Evolutionary conservation across 2,329 filamentous ascomycete species (phyloP).

Genomic region (Dendryphion nanum): DNA sequence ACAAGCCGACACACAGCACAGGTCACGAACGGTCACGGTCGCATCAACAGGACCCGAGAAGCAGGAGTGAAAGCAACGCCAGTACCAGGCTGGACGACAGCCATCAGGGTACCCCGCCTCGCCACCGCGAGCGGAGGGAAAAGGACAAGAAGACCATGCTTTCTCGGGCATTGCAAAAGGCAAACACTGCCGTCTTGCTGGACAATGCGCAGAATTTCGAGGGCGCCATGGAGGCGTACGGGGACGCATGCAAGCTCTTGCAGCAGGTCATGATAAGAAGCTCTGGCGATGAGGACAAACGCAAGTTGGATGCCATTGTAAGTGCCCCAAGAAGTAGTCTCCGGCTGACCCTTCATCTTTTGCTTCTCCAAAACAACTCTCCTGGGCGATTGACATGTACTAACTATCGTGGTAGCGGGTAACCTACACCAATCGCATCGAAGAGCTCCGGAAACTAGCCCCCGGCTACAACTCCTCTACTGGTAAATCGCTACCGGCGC

Average conservation of each 20-base stretch:
- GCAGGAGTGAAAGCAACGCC: conserved; percentile 30
- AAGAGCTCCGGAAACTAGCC: conserved; percentile 75
- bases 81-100: conserved; percentile 34
- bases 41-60: conserved; percentile 17
- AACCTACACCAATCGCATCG: conserved; percentile 87
- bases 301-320: conserved; percentile 91
- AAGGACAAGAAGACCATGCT: conserved; percentile 84
- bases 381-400: too few relatives aligned
- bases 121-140: conserved; percentile 45
- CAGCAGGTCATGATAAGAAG: conserved; percentile 86
- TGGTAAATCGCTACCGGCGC: conserved; percentile 74
- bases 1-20: conserved; percentile 20
- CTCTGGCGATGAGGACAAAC: conserved; percentile 79
- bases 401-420: conserved; percentile 59
- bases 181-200: conserved; percentile 90
- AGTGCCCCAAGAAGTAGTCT: conserved; percentile 41
- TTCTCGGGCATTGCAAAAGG: conserved; percentile 91
- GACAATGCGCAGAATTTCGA: conserved; percentile 96
- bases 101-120: conserved; percentile 32
- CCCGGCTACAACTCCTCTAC: conserved; percentile 47
- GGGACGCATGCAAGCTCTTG: conserved; percentile 83
- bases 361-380: neutral
- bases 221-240: conserved; percentile 85
- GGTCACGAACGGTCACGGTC: conserved; percentile 17
- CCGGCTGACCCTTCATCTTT: neutral